phyloP scores from a whole-genome alignment of 768 basidiomycete genomes.

The Fomitopsis pulvina region DNA sequence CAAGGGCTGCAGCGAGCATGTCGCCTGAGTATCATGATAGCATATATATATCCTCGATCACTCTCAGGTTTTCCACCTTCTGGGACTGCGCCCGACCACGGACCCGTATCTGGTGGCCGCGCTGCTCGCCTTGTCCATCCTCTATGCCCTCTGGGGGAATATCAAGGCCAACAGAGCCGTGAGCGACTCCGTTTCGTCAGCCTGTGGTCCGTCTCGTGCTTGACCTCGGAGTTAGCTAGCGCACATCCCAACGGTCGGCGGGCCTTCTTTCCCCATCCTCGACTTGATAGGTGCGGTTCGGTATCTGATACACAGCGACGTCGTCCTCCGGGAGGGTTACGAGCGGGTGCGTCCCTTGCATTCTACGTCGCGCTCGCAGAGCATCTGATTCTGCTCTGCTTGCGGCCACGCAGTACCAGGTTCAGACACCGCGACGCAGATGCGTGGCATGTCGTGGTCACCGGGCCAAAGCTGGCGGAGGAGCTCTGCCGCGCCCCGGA shows the following conservation, averaged over 20 bases:
- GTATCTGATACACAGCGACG: conserved; percentile 25
- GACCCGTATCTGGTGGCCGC: background rate
- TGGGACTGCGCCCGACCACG: background rate
- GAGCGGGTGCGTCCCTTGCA: conserved; percentile 18
- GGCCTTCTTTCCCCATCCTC: conserved; percentile 25
- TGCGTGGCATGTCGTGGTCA: conserved; percentile 42
- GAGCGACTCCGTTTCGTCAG: background rate
- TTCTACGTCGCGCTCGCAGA: background rate
- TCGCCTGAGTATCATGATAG: background rate
- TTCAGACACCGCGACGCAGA: conserved; percentile 27
- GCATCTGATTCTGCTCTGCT: conserved; percentile 11
- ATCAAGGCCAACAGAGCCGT: background rate
- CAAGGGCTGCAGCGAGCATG: too few relatives aligned
- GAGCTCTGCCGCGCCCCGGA: conserved; percentile 45
- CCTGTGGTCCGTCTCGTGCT: background rate
- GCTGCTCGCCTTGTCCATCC: background rate
- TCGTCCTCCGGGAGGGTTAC: conserved; percentile 31
- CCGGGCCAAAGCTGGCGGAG: conserved; percentile 36
- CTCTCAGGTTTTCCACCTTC: background rate
- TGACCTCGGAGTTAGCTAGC: conserved; percentile 4
- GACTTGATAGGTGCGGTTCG: conserved; percentile 27
- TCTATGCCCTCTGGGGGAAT: background rate
- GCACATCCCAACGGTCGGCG: conserved; percentile 27
- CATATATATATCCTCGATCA: background rate
- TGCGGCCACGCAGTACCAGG: conserved; percentile 8